Evolutionary conservation across 2,329 filamentous ascomycete genomes (phyloP).

Genomic region (Pseudogymnoascus sp.): DNA sequence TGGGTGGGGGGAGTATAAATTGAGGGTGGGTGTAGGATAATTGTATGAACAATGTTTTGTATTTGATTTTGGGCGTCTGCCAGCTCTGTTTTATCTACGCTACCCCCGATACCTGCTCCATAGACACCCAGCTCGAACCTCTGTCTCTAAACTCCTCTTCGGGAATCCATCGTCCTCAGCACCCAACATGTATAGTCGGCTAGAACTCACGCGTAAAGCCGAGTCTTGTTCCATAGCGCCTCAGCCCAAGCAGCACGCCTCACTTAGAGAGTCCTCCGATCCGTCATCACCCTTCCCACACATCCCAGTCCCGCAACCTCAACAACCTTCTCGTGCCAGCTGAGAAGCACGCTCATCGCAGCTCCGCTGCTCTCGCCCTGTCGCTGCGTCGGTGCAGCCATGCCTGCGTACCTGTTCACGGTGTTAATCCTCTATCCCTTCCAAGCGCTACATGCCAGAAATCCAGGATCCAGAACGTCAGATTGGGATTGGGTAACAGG

Average conservation of each 20-base stretch:
- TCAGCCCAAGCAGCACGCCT: background rate
- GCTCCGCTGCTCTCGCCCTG: conserved; percentile 62
- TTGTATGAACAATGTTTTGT: background rate
- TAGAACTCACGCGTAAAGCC: background rate
- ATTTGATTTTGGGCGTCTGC: background rate
- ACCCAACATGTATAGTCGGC: background rate
- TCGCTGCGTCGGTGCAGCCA: conserved; percentile 27
- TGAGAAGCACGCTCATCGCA: conserved; percentile 91
- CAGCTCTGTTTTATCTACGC: background rate
- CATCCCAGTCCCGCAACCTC: conserved; percentile 86
- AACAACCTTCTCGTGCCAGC: conserved; percentile 98
- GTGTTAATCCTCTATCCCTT: background rate
- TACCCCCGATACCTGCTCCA: background rate
- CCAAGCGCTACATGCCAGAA: too few species aligned
- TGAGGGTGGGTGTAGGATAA: background rate
- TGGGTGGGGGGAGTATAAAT: conserved; percentile 30
- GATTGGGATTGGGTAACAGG: background rate
- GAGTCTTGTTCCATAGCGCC: background rate
- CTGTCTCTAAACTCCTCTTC: background rate
- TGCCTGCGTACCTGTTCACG: conserved; percentile 9
- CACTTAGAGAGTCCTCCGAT: conserved; percentile 74
- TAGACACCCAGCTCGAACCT: background rate
- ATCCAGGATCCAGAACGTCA: too few species aligned
- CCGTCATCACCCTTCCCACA: conserved; percentile 91
- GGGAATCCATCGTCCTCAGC: background rate